Percentiles rank a stretch among this genome's conserved stretches.
These are phyloP conservation scores for Aspergillus brasiliensis DNA, from an alignment of 2,329 filamentous ascomycete genomes.

Conservation along the genomic window DNA sequence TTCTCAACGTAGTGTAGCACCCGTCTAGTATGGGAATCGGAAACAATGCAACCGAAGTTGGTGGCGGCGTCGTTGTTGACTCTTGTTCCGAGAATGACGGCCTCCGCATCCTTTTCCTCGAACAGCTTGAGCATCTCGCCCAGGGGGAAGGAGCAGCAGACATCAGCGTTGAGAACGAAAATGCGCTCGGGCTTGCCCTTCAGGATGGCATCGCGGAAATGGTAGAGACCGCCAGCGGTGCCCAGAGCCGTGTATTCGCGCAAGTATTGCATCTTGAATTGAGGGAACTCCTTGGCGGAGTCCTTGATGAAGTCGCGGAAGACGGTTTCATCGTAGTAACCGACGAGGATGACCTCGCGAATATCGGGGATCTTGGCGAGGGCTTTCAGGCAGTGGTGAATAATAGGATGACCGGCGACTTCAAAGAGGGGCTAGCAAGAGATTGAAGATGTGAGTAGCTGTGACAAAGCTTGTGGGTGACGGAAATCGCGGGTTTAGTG, in stretches of 20 bases:
- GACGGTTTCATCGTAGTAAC: conserved; percentile 96
- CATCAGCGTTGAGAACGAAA: conserved; percentile 96
- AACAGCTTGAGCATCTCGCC: conserved; percentile 94
- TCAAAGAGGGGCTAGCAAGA: conserved; percentile 82
- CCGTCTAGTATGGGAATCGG: conserved; percentile 87
- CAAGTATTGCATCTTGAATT: conserved; percentile 89
- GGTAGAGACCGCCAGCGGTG: conserved; percentile 94
- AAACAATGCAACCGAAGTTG: conserved; percentile 98
- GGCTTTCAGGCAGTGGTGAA: conserved; percentile 94
- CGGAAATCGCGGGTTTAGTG: not conserved
- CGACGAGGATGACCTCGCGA: conserved; percentile 95
- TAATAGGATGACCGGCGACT: conserved; percentile 96
- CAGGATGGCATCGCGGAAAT: conserved; percentile 98
- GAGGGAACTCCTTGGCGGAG: conserved; percentile 77
- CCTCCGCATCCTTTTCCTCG: conserved; percentile 93
- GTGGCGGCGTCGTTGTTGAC: conserved; percentile 87
- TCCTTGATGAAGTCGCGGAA: conserved; percentile 99
- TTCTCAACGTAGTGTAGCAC: conserved; percentile 99
- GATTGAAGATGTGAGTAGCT: conserved; percentile 3
- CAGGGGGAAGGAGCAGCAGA: conserved; percentile 97
- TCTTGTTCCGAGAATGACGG: conserved; percentile 90
- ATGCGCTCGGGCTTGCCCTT: conserved; percentile 93
- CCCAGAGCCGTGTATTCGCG: conserved; percentile 96
- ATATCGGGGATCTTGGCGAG: conserved; percentile 88
- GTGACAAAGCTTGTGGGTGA: not conserved